Evolutionary conservation across 1,284 basidiomycete species (phyloP).

Genomic region (Puccinia hordei): DNA sequence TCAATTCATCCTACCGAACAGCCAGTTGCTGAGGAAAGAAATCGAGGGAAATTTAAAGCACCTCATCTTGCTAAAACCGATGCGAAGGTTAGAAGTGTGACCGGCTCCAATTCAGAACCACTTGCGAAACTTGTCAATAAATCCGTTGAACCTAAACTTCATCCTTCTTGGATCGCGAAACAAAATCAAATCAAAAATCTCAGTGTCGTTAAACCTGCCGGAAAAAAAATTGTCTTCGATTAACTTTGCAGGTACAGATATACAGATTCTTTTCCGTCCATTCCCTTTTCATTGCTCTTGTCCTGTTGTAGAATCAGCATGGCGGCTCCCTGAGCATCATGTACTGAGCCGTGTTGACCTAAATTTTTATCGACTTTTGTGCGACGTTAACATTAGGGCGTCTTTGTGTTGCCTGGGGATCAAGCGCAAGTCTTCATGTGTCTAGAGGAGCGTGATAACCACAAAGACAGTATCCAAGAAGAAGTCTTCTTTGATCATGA

Average conservation of each 20-base stretch:
- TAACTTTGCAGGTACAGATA: not conserved
- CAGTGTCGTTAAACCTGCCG: not conserved
- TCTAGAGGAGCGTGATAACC: too few relatives aligned
- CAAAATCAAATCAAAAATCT: slow-evolving; percentile 69
- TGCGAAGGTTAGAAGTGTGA: not conserved
- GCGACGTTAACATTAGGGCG: too few relatives aligned
- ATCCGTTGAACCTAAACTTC: slow-evolving; percentile 63
- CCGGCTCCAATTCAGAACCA: not conserved
- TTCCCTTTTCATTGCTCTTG: too few relatives aligned
- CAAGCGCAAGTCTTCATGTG: too few relatives aligned
- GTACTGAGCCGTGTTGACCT: too few relatives aligned
- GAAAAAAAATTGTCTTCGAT: slow-evolving; percentile 46
- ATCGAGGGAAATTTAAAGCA: not conserved
- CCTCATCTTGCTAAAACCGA: not conserved
- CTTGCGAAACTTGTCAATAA: slow-evolving; percentile 55
- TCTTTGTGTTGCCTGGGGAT: too few relatives aligned
- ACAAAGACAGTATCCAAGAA: too few relatives aligned
- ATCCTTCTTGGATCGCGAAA: slow-evolving; percentile 94
- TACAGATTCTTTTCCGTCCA: too few relatives aligned
- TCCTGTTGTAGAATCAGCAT: too few relatives aligned
- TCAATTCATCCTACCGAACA: not conserved
- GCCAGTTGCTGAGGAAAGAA: not conserved
- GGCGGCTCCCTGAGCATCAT: too few relatives aligned
- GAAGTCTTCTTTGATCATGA: too few relatives aligned
- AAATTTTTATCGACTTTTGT: too few relatives aligned